Evolutionary conservation across 2,329 filamentous ascomycete genomes (phyloP), one percentile per base, ranked within the genome.

Genomic region (Penicillium fuscoglaucum): DNA sequence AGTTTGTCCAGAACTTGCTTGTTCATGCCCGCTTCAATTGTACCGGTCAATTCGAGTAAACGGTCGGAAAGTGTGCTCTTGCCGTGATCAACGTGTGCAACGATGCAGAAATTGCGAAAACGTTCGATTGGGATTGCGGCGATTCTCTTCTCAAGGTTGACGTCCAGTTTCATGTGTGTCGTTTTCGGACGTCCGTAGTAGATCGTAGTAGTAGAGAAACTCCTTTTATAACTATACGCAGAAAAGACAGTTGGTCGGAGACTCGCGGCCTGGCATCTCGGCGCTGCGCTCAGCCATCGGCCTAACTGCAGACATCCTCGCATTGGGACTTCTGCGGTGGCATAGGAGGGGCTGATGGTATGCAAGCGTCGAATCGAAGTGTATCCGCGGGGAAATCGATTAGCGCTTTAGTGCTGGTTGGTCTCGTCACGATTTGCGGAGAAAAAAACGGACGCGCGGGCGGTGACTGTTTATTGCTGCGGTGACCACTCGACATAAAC

Each of bases 51-150:
- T 81, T 99, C 95, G 61, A 99, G 84, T 54, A 99, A 80, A 3
- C 95, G 89, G 71, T 99, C 95, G 66, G 89, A 93, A 53, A 99
- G 86, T 5, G 95, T 99, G 72, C 90, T 96, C 78, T 99, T 99
- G 70, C 95, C 95, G 86, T 99, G 95, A 75, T 99, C 95, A 72
- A 99, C 96, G 75, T 99, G 95, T 10, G 95, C 95, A 52, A 99
- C 93, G 70, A 99, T 98, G 77, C 95, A 99, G 75, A 99, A 99
- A 76, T 99, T 99, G 62, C 95, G 89, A 70, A 84, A 83, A 39
- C 80, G 75, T 39, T 82, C 80, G 53, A 83, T 76, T 8, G 81
- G 81, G 52, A 83, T 82, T 4, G 74, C 75, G 5, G 77, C 72
- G 37, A 83, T 82, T 48, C 86, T 80, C 58, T 79, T 77, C 72